A percentile compares a stretch with the other conserved stretches of the same genome.
Evolutionary conservation across 2,329 filamentous ascomycete species (phyloP).

Genomic region (Penicillium sp.): DNA sequence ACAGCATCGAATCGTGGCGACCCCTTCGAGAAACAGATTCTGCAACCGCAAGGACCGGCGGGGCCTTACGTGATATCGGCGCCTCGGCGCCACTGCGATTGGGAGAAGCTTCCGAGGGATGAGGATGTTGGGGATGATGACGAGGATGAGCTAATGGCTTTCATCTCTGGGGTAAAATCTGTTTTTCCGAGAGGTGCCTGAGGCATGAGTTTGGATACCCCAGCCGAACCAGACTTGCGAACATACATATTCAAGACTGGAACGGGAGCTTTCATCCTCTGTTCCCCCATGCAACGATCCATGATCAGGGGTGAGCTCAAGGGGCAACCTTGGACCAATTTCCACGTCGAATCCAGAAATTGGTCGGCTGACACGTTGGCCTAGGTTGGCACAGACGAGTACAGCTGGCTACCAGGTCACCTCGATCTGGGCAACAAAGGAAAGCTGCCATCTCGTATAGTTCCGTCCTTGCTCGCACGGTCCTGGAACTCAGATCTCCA

Average conservation of each 20-base stretch:
- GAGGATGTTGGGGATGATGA: conserved; percentile 11
- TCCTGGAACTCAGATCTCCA: background rate
- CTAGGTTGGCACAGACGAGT: background rate
- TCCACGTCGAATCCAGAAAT: background rate
- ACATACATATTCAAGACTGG: background rate
- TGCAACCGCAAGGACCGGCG: conserved; percentile 4
- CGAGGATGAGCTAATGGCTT: conserved; percentile 16
- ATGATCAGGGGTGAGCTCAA: background rate
- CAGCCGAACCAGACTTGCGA: background rate
- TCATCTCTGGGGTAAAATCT: conserved; percentile 11
- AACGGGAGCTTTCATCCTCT: background rate
- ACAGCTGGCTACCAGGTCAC: background rate
- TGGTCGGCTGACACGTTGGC: conserved; percentile 7
- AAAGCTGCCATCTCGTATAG: background rate
- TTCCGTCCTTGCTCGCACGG: background rate
- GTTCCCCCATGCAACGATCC: background rate
- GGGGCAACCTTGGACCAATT: background rate
- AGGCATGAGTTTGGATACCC: background rate
- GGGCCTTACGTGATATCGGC: conserved; percentile 22
- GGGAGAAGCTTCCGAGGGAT: conserved; percentile 19
- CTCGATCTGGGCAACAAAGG: background rate
- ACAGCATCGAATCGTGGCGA: conserved; percentile 5
- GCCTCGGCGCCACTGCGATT: conserved; percentile 19
- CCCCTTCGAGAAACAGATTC: background rate
- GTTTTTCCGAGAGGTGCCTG: conserved; percentile 4